Conservation (phyloP, 495 filamentous ascomycete genomes). For the Aspergillus cristatus region DNA sequence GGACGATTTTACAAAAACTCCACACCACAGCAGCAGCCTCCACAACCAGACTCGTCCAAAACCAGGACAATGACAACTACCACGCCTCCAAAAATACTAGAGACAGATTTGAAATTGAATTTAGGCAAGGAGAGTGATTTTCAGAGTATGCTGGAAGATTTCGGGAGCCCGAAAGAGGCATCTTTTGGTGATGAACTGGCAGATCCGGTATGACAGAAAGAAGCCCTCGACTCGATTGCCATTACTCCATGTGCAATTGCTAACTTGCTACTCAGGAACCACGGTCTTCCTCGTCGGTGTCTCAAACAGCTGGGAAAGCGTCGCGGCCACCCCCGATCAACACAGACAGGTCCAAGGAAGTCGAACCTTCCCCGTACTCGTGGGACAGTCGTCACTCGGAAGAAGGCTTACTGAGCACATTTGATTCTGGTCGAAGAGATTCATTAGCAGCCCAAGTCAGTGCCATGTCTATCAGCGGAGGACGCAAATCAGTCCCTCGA, state of each 20-base stretch:
- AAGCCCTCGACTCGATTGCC: too few species aligned
- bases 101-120: slow-evolving; percentile 49
- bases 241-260: too few species aligned
- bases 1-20: slow-evolving; percentile 33
- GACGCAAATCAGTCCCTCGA: slow-evolving; percentile 15
- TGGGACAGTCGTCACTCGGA: slow-evolving; percentile 60
- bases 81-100: slow-evolving; percentile 59
- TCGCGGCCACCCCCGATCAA: slow-evolving; percentile 45
- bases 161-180: slow-evolving; percentile 42
- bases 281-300: neutral
- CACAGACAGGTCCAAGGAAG: slow-evolving; percentile 44
- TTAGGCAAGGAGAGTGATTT: slow-evolving; percentile 50
- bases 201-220: slow-evolving; percentile 17
- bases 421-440: slow-evolving; percentile 14
- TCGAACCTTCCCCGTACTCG: slow-evolving; percentile 55
- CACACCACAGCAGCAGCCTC: slow-evolving; percentile 29
- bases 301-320: slow-evolving; percentile 13
- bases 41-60: slow-evolving; percentile 33
- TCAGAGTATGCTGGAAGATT: slow-evolving; percentile 55
- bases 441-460: neutral
- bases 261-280: too few species aligned
- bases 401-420: slow-evolving; percentile 45
- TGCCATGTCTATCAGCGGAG: slow-evolving; percentile 3
- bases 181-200: slow-evolving; percentile 11
- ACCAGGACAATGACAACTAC: slow-evolving; percentile 51